Conservation (phyloP, 169 alveolate species). For the Plasmodium relictum region DNA sequence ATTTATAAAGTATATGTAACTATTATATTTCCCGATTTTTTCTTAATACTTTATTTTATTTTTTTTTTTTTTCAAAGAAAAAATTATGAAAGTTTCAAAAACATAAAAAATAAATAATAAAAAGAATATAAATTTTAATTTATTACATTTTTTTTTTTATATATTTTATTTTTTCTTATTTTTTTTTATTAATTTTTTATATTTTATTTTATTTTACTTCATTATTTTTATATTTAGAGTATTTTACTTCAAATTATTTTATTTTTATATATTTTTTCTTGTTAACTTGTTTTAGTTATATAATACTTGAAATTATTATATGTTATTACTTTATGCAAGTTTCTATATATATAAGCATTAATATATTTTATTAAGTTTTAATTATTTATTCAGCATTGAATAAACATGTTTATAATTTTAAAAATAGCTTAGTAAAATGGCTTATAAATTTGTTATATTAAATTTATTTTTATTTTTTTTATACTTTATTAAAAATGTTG, state of each 20-base stretch:
- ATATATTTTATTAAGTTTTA: too few relatives aligned
- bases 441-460: background rate
- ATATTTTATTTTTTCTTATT: too few relatives aligned
- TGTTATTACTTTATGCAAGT: too few relatives aligned
- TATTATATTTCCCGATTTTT: background rate
- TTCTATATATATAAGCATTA: too few relatives aligned
- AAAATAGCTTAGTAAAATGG: constrained; percentile 16
- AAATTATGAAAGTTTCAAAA: background rate
- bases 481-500: constrained; percentile 27
- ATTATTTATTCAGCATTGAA: background rate
- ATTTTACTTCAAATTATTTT: too few relatives aligned
- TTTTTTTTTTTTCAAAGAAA: background rate
- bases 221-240: too few relatives aligned
- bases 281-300: too few relatives aligned
- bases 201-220: too few relatives aligned
- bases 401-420: constrained; percentile 4
- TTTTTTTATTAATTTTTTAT: too few relatives aligned
- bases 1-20: background rate
- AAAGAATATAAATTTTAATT: background rate
- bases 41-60: background rate
- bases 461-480: constrained; percentile 1
- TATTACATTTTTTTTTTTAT: too few relatives aligned
- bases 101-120: background rate
- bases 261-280: too few relatives aligned
- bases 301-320: too few relatives aligned